These are phyloP conservation scores for Friedmanniomyces endolithicus DNA, from an alignment of 495 filamentous ascomycete genomes.

Conservation along the genomic window DNA sequence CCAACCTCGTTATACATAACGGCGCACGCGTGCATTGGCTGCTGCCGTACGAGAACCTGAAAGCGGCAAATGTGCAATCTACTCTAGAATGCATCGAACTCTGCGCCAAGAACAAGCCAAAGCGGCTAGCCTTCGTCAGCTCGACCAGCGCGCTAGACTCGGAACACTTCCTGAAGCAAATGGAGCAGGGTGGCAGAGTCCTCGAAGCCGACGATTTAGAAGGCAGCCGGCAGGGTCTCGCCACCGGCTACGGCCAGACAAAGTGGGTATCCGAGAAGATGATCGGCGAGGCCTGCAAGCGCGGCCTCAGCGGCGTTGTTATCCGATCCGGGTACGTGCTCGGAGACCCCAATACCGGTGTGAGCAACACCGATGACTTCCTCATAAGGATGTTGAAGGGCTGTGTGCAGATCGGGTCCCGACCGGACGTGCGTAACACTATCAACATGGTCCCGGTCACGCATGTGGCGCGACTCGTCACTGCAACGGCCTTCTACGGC, in stretches of 20 bases:
- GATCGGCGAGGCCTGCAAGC: conserved; percentile 61
- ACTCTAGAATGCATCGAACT: conserved; percentile 68
- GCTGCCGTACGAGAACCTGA: conserved; percentile 62
- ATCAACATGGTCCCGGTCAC: conserved; percentile 85
- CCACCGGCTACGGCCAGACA: conserved; percentile 82
- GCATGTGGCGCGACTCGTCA: conserved; percentile 68
- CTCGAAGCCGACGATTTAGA: conserved; percentile 54
- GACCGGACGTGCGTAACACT: conserved; percentile 72
- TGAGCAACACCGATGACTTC: conserved; percentile 77
- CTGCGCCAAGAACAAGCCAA: conserved; percentile 64
- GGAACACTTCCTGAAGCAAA: conserved; percentile 63
- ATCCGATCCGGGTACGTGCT: conserved; percentile 79
- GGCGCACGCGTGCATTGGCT: conserved; percentile 76
- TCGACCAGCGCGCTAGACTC: conserved; percentile 78
- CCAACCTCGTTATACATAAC: conserved; percentile 80
- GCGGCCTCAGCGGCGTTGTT: conserved; percentile 64
- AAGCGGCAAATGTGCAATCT: conserved; percentile 64
- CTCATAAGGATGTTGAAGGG: conserved; percentile 80
- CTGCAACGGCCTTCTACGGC: conserved; percentile 51
- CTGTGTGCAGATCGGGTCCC: conserved; percentile 61
- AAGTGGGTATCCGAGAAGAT: conserved; percentile 82
- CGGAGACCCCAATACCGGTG: conserved; percentile 59
- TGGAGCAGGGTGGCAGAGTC: conserved; percentile 46
- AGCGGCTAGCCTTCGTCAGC: conserved; percentile 71
- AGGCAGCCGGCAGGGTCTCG: conserved; percentile 51